A percentile compares a stretch with the other conserved stretches of the same genome.
Conservation (phyloP, 352 stramenopile genomes). For the Phytophthora foliorum region DNA sequence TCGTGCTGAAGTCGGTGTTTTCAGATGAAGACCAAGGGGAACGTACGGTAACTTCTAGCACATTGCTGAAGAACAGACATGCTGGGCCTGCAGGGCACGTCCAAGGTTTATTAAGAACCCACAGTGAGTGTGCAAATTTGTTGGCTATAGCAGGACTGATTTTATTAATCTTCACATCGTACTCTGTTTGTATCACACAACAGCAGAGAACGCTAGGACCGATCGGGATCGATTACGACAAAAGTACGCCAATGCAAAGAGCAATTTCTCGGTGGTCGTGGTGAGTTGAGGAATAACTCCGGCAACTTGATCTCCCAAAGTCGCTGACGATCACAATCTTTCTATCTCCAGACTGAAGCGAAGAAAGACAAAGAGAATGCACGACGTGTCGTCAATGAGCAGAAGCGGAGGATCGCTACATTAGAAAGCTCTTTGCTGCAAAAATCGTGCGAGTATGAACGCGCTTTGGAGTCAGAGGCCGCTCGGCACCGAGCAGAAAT, state of each 20-base stretch:
- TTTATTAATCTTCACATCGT: neutral
- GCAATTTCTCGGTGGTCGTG: conserved; percentile 75
- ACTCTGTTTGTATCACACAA: neutral
- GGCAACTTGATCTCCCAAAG: neutral
- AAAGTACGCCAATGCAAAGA: conserved; percentile 88
- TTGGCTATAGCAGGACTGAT: neutral
- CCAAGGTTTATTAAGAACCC: conserved; percentile 30
- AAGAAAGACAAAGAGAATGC: conserved; percentile 80
- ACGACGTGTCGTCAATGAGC: conserved; percentile 58
- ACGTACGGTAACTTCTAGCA: neutral
- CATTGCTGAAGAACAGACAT: conserved; percentile 20
- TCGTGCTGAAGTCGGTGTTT: conserved; percentile 76
- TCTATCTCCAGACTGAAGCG: conserved; percentile 61
- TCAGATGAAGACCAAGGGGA: conserved; percentile 33
- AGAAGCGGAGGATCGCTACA: conserved; percentile 54
- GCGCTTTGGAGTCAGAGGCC: conserved; percentile 58
- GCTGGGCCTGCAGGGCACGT: conserved; percentile 8
- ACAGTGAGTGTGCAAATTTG: conserved; percentile 23
- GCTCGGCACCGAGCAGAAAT: conserved; percentile 64
- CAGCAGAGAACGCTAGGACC: conserved; percentile 56
- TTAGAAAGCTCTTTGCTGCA: conserved; percentile 65
- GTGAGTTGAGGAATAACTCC: conserved; percentile 33
- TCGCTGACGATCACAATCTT: conserved; percentile 7
- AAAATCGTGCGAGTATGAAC: conserved; percentile 72
- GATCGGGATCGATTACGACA: conserved; percentile 77